Evolutionary conservation across 106 monocot species (phyloP), one percentile per base, ranked within the genome.

Genomic region (Dioscorea alata): DNA sequence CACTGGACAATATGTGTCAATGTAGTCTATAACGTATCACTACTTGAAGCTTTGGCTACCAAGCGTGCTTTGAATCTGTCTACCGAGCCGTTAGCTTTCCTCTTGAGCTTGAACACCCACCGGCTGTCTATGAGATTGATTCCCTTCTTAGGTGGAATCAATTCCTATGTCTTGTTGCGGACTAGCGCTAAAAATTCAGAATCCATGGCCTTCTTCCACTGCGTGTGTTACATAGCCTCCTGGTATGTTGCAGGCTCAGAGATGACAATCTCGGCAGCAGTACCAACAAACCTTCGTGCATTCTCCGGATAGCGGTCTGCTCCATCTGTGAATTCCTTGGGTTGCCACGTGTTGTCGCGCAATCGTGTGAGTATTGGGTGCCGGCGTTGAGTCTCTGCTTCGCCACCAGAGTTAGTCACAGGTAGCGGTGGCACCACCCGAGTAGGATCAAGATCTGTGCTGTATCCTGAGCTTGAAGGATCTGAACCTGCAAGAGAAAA

Each of bases 11-110:
- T 48, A 66, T 6, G 19, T 49, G 42, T 66, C 66, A 17, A 7
- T 0, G 19, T 15, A 66, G 42, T 66, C 42, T 5, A 66, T 49
- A 20, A 4, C 66, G 2, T 42, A 34, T 19, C n/a, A 0, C 24
- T 66, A 13, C 6, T 34, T 7, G 22, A 35, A 66, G 4, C 66
- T 66, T 66, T 66, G 8, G 66, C 66, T 1, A 66, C 66, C 19
- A 48, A 49, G n/a, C 66, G 16, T 17, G 66, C 66, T n/a, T 66
- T 66, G 35, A 48, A 65, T 42, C 65, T 17, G 18, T 65, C 59
- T n/a, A 59, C 21, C 1, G 18, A n/a, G 8, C 59, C 59, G 21
- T 59, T 4, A 4, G 59, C 17, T 9, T 59, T 18, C 13, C 19
- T 14, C 21, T 59, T 59, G 59, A 59, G 16, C 21, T 59, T 18